Conservation (phyloP, 164 flowering plant species). For the Berberis vulgaris region DNA sequence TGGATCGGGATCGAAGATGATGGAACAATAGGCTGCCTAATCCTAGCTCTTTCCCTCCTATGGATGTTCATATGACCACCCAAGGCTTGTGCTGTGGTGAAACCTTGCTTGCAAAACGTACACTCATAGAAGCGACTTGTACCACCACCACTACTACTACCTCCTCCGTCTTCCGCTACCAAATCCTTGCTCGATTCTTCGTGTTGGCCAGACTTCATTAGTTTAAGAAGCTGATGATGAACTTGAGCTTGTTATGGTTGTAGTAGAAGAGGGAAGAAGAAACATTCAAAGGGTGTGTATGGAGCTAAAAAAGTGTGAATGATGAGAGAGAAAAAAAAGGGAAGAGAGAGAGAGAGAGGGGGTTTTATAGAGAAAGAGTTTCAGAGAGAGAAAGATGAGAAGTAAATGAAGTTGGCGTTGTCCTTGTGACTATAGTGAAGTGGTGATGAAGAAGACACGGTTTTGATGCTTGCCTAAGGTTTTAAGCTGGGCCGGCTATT, state of each 20-base stretch:
- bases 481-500: slow-evolving; percentile 21
- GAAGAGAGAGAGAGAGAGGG: neutral
- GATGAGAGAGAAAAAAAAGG: neutral
- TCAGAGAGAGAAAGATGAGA: slow-evolving; percentile 8
- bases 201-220: slow-evolving; percentile 19
- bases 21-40: slow-evolving; percentile 10
- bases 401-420: slow-evolving; percentile 20
- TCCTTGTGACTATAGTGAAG: slow-evolving; percentile 10
- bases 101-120: slow-evolving; percentile 53
- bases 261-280: neutral
- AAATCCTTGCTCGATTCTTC: slow-evolving; percentile 16
- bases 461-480: slow-evolving; percentile 16
- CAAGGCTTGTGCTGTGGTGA: slow-evolving; percentile 57
- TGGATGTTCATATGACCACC: slow-evolving; percentile 73
- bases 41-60: slow-evolving; percentile 42
- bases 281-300: neutral
- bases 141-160: neutral
- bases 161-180: slow-evolving; percentile 8
- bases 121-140: slow-evolving; percentile 38
- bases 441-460: slow-evolving; percentile 10
- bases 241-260: neutral
- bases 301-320: slow-evolving; percentile 5
- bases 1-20: slow-evolving; percentile 8
- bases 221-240: neutral
- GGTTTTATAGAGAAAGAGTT: neutral